These are phyloP conservation scores for Paraconiothyrium brasiliense DNA, from an alignment of 2,329 filamentous ascomycete genomes.

Conservation along the genomic window DNA sequence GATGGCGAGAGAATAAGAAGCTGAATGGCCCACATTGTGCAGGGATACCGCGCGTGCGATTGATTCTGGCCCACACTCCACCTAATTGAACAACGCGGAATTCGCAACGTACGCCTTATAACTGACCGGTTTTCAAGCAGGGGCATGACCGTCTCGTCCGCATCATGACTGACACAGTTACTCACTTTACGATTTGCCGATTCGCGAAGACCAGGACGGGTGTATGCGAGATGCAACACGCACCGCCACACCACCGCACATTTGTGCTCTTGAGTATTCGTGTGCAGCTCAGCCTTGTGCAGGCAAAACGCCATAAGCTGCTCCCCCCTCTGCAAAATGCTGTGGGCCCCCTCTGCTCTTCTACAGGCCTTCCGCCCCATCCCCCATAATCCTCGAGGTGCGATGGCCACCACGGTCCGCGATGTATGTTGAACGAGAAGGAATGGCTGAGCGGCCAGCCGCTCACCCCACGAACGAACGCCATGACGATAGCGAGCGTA, in stretches of 20 bases:
- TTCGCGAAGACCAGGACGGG: background rate
- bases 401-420: background rate
- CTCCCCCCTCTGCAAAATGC: background rate
- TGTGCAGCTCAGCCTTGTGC: slow-evolving; percentile 9
- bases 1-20: background rate
- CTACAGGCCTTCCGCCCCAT: background rate
- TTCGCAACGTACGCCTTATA: background rate
- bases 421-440: slow-evolving; percentile 8
- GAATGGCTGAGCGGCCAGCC: background rate
- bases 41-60: background rate
- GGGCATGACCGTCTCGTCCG: background rate
- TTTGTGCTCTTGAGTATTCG: slow-evolving; percentile 5
- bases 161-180: background rate
- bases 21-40: no score
- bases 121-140: background rate
- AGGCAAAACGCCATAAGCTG: background rate
- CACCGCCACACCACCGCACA: slow-evolving; percentile 11
- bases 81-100: background rate
- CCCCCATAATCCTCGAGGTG: background rate
- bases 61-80: background rate
- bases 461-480: background rate
- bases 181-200: background rate
- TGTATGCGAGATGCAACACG: background rate
- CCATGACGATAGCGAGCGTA: background rate
- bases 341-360: background rate